Percentiles rank a stretch among this genome's conserved stretches.
Evolutionary conservation across 768 basidiomycete species (phyloP).

Genomic region (Kwoniella newhampshirensis): DNA sequence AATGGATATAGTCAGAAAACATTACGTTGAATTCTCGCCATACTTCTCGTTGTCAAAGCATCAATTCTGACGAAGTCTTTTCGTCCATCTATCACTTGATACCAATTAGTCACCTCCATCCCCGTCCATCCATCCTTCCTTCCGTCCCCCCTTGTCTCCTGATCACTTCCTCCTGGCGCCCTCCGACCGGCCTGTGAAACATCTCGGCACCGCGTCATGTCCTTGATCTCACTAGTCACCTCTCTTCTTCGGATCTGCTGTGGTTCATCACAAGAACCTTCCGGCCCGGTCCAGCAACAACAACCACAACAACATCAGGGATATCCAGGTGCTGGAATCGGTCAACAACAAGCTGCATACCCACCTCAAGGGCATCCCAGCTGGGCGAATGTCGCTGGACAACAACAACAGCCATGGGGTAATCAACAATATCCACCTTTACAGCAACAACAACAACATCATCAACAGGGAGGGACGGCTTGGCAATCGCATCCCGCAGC

Average conservation of each 20-base stretch:
- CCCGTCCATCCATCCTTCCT: too few species aligned
- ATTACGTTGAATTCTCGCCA: too few species aligned
- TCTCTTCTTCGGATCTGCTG: conserved; percentile 14
- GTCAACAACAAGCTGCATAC: conserved; percentile 32
- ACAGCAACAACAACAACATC: conserved; percentile 30
- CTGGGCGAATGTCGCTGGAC: conserved; percentile 15
- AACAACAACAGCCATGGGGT: neutral
- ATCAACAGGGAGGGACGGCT: conserved; percentile 18
- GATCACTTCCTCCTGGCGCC: neutral
- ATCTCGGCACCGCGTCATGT: conserved; percentile 6
- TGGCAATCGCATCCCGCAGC: conserved; percentile 32
- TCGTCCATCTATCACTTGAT: too few species aligned
- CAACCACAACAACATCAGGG: conserved; percentile 31
- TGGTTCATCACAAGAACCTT: conserved; percentile 16
- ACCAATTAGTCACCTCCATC: too few species aligned
- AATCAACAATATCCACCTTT: conserved; percentile 29
- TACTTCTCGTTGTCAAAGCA: too few species aligned
- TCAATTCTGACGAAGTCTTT: too few species aligned
- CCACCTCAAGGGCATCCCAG: conserved; percentile 28
- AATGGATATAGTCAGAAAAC: too few species aligned
- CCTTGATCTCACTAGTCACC: conserved; percentile 6
- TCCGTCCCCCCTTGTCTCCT: neutral
- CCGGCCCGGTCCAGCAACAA: conserved; percentile 32
- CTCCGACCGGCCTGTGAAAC: neutral
- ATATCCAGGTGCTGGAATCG: conserved; percentile 16